A percentile compares a stretch with the other conserved stretches of the same genome.
Evolutionary conservation across 1,284 basidiomycete genomes (phyloP).

Genomic region (Vanrija humicola): DNA sequence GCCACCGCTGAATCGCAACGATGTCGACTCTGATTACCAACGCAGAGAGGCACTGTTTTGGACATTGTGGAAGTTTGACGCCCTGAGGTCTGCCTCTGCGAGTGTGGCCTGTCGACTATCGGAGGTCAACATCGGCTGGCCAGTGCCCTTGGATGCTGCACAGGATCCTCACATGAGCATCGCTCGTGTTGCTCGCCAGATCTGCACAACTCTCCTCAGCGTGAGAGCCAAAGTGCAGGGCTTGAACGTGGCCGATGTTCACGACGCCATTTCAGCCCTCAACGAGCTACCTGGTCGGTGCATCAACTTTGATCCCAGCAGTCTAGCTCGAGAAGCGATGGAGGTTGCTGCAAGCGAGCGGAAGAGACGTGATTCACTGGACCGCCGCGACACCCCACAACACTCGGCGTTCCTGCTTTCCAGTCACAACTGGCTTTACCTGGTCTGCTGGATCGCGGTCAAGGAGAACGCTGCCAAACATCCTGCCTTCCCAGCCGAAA

Average conservation of each 20-base stretch:
- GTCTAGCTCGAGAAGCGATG: too few relatives aligned
- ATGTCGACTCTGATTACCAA: background rate
- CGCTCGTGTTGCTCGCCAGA: background rate
- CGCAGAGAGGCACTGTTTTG: background rate
- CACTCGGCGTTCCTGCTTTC: background rate
- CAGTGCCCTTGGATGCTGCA: background rate
- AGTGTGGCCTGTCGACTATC: background rate
- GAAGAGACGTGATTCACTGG: background rate
- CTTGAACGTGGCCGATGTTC: background rate
- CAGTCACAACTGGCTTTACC: background rate
- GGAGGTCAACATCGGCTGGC: background rate
- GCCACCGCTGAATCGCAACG: background rate
- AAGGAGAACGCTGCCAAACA: background rate
- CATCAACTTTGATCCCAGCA: too few relatives aligned
- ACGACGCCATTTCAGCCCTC: background rate
- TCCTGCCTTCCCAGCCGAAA: background rate
- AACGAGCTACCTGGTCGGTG: background rate
- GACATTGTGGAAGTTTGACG: slow-evolving; percentile 1
- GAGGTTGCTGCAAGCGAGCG: too few relatives aligned
- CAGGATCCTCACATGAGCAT: background rate
- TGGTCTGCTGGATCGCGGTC: slow-evolving; percentile 3
- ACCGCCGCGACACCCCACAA: background rate
- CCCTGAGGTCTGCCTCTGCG: background rate
- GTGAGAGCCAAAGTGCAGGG: background rate
- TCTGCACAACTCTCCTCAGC: background rate